Base-by-base conservation (phyloP, 2,329 filamentous ascomycete genomes). In the Claviceps digitariae region DNA sequence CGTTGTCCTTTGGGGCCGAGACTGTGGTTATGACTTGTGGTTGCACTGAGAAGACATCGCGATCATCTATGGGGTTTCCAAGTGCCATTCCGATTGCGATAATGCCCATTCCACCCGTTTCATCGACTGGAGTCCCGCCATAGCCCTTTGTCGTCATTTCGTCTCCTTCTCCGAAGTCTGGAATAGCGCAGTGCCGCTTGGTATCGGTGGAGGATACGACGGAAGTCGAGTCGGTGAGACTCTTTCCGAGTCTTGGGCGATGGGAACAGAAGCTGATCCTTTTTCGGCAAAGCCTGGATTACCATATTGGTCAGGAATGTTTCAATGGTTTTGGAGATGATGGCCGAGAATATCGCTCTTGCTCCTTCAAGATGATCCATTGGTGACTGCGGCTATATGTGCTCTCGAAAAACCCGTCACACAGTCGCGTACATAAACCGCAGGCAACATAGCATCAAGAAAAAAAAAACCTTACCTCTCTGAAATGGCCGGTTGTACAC, bases 41-140 rank as follows among this genome's bases (percentile, higher is more conserved):
- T 36, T 61, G 65, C 59, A 64, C 67, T 38, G 58, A 57, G 38
- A 51, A 53, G 52, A 52, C 52, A 36, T 57, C 55, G 36, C 69
- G 68, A 17, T 68, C 66, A 41, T 71, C 70, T n/a, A 74, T 70
- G 25, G 86, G 86, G 61, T 84, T 89, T 34, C 85, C 86, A 53
- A 89, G 69, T 1, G 86, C 86, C 75, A 90, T 83, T 10, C 86
- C 86, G 56, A 90, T 89, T 59, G 72, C 74, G 56, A 64, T 64
- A n/a, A 66, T 57, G 12, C 62, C 62, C 21, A 59, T 62, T 43
- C 62, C 59, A 13, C 57, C 49, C 17, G 52, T 50, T 2, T 72
- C 72, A 31, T 63, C 65, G 51, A 71, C 29, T 27, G 34, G 17
- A 31, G 41, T 7, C 4, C 45, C 46, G 17, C 36, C 29, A 29